Percentiles rank a stretch among this genome's conserved stretches.
Conservation (phyloP, 2,329 filamentous ascomycete genomes). For the Aspergillus sp. region DNA sequence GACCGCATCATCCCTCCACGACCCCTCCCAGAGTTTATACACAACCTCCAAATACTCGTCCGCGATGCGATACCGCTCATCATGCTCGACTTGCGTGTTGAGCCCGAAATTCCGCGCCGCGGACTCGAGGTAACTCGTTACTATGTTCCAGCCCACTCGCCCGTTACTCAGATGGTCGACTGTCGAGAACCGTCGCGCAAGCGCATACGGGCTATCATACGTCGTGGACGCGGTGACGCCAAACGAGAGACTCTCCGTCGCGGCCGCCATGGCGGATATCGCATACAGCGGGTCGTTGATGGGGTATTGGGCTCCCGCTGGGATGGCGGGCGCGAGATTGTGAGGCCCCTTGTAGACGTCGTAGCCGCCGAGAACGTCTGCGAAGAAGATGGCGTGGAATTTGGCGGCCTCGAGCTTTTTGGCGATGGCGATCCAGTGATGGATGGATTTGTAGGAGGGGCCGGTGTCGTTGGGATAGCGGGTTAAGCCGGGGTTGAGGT, state of each 20-base stretch:
- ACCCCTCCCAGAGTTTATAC: conserved; percentile 50
- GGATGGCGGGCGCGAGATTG: conserved; percentile 35
- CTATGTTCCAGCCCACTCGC: conserved; percentile 51
- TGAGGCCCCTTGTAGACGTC: conserved; percentile 42
- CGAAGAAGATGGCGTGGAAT: conserved; percentile 50
- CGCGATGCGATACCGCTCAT: conserved; percentile 46
- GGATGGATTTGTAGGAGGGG: conserved; percentile 36
- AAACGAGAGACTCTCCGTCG: conserved; percentile 44
- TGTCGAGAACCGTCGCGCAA: conserved; percentile 51
- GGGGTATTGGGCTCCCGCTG: conserved; percentile 38
- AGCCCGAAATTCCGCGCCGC: conserved; percentile 46
- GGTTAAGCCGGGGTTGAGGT: conserved; percentile 42
- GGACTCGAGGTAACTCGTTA: conserved; percentile 45
- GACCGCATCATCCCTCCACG: conserved; percentile 43
- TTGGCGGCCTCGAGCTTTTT: conserved; percentile 45
- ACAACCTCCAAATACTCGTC: conserved; percentile 45
- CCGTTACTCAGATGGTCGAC: conserved; percentile 50
- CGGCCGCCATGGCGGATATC: conserved; percentile 44
- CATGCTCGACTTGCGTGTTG: conserved; percentile 43
- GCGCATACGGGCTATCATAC: conserved; percentile 52
- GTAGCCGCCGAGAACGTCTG: conserved; percentile 46
- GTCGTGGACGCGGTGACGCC: conserved; percentile 53
- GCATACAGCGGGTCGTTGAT: conserved; percentile 39
- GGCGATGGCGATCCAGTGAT: conserved; percentile 46
- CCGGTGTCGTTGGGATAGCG: conserved; percentile 32